phyloP scores from a whole-genome alignment of 208 protist species.

The Strigomonas galati region DNA sequence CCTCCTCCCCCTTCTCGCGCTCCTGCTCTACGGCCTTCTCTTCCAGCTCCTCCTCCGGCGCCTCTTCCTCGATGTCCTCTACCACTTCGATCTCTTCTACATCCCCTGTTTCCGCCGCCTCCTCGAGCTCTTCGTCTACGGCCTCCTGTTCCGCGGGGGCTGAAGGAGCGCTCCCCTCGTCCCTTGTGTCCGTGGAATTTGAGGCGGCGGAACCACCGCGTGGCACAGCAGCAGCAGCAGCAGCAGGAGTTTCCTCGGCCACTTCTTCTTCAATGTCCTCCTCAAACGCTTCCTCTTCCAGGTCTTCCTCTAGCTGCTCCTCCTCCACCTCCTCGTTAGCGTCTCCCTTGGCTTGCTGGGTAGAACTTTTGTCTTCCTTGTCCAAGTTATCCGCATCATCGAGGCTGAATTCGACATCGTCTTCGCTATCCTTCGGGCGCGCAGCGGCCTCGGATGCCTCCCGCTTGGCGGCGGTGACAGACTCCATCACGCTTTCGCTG shows the following conservation, averaged over 20 bases:
- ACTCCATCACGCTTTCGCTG: background rate
- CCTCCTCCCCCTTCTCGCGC: conserved; percentile 15
- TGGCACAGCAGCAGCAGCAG: background rate
- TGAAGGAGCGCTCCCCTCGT: too few relatives aligned
- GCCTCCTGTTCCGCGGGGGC: too few relatives aligned
- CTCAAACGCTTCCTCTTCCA: background rate
- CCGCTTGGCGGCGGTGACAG: too few relatives aligned
- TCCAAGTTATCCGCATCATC: conserved; percentile 11
- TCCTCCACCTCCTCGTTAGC: background rate
- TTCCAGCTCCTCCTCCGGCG: conserved; percentile 19
- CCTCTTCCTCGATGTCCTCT: conserved; percentile 24
- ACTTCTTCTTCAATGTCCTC: conserved; percentile 16
- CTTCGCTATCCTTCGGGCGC: conserved; percentile 9
- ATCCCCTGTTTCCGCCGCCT: background rate
- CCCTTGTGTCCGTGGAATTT: too few relatives aligned
- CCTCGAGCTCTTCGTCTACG: conserved; percentile 7
- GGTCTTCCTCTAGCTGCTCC: background rate
- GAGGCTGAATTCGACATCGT: conserved; percentile 17
- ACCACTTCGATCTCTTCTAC: conserved; percentile 19
- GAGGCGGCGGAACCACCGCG: background rate
- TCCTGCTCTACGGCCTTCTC: conserved; percentile 18
- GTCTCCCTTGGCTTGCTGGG: background rate
- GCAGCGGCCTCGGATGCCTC: background rate
- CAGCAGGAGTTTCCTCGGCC: background rate
- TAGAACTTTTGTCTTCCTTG: background rate